phyloP scores from a whole-genome alignment of 495 filamentous ascomycete genomes.

The Penicillium canariense region DNA sequence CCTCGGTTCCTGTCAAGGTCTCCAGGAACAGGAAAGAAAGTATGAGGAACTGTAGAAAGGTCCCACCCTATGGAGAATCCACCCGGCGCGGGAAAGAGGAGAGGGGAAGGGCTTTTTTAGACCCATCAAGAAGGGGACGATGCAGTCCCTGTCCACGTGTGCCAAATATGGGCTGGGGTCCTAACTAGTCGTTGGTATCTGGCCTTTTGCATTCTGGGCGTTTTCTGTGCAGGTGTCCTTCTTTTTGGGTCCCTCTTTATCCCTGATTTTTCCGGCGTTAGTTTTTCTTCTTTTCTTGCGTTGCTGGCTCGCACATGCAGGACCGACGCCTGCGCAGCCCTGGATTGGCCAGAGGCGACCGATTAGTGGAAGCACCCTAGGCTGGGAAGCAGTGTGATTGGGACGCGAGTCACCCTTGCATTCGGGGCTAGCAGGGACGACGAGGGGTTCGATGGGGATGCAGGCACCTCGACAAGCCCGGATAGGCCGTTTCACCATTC shows the following conservation, averaged over 20 bases:
- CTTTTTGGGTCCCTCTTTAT: neutral
- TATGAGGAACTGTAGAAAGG: constrained; percentile 11
- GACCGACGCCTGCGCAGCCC: neutral
- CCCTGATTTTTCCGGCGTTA: neutral
- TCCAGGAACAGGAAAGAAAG: neutral
- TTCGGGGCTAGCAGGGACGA: constrained; percentile 6
- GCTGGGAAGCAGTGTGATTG: constrained; percentile 14
- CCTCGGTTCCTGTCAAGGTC: constrained; percentile 10
- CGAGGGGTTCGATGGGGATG: too few relatives aligned
- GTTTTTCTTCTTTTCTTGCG: neutral
- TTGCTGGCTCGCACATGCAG: constrained; percentile 14
- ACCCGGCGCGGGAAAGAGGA: neutral
- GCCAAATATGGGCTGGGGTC: constrained; percentile 1
- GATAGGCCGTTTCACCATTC: constrained; percentile 21
- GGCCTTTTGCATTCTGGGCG: neutral
- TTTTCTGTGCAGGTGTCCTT: neutral
- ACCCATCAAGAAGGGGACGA: neutral
- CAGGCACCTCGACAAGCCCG: too few relatives aligned
- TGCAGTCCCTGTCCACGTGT: constrained; percentile 26
- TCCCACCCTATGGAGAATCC: constrained; percentile 20
- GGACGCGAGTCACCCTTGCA: constrained; percentile 23
- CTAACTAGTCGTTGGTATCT: constrained; percentile 5
- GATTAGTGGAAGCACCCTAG: constrained; percentile 1
- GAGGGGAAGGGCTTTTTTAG: constrained; percentile 12
- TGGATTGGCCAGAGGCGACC: constrained; percentile 9